Base-by-base conservation (phyloP, 192 early-diverging fungal species). In the Coemansia sp. region DNA sequence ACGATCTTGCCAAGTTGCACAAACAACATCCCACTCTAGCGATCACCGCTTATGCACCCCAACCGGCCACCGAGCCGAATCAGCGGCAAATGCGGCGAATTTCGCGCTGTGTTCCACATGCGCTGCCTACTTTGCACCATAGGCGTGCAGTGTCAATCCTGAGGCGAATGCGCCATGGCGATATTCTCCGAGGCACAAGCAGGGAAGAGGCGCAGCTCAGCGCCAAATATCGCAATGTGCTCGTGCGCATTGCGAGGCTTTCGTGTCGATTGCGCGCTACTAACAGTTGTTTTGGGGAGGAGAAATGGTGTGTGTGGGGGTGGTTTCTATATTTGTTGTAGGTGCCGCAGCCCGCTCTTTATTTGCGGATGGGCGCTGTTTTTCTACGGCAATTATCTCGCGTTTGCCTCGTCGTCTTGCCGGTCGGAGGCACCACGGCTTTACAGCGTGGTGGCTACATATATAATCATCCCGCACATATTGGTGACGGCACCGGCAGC, bases 381-480 rank as follows among this genome's bases (percentile, higher is more conserved):
- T 62, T 70, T 92, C 45, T 63, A 85, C 51, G 90, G 88, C 65
- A 93, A 92, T 67, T 88, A 87, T 68, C 86, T 87, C 61, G 62
- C 90, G 34, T 91, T 92, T 67, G 26, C 51, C 14, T 55, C 51
- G 26, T 55, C 51, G 51, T 51, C 50, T 28, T 55, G 86, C 63
- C 67, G 67, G 23, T 2, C 51, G 0, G 70, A 67, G 40, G 87
- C 90, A 36, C 87, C 87, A 3, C 66, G 70, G 37, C 67, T 92
- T 9, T 90, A 88, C 62, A 87, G 87, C 38, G 66, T 83, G 2
- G 80, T 86, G 9, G 69, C 92, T 16, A 72, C 85, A 45, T 89
- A 88, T 83, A 83, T 92, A 40, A 61, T 87, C 5, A 57, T 90
- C 16, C 90, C 91, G 6, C 93, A 91, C 39, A 56, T 90, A 31